Conservation (phyloP, 2,329 filamentous ascomycete genomes). For the Cytospora paraplurivora region DNA sequence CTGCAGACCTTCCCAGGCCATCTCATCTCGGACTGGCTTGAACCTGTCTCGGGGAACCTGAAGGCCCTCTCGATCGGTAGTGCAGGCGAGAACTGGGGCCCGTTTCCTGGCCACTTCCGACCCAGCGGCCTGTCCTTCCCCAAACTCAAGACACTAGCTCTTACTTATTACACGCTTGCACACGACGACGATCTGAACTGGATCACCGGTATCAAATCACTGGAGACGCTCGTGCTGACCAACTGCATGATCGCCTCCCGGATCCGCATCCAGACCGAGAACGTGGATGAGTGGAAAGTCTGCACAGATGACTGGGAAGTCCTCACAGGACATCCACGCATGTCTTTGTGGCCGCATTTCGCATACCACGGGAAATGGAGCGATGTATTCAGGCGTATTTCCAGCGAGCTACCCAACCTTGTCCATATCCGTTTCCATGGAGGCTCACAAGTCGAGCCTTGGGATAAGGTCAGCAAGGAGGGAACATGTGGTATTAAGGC, state of each 20-base stretch:
- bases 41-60: conserved; percentile 16
- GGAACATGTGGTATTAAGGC: not conserved
- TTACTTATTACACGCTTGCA: conserved; percentile 8
- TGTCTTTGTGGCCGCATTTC: not conserved
- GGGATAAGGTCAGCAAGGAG: conserved; percentile 3
- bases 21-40: conserved; percentile 16
- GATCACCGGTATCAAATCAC: conserved; percentile 16
- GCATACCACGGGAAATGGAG: conserved; percentile 22
- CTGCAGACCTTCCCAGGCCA: conserved; percentile 19
- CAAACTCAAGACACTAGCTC: conserved; percentile 8
- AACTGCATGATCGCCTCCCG: conserved; percentile 14
- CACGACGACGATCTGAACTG: conserved; percentile 22
- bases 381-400: conserved; percentile 13
- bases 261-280: not conserved
- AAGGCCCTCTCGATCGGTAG: conserved; percentile 18
- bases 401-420: conserved; percentile 18
- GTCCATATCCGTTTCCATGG: conserved; percentile 14
- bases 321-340: not conserved
- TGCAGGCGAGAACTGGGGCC: conserved; percentile 17
- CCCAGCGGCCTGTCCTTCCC: conserved; percentile 18
- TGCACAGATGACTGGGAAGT: conserved; percentile 9
- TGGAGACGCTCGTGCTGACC: conserved; percentile 9
- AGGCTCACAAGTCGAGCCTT: not conserved
- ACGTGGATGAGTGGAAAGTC: conserved; percentile 4
- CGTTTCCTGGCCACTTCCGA: conserved; percentile 16